Evolutionary conservation across 345 rosid species (phyloP).

Genomic region (Rhodamnia rubescens): DNA sequence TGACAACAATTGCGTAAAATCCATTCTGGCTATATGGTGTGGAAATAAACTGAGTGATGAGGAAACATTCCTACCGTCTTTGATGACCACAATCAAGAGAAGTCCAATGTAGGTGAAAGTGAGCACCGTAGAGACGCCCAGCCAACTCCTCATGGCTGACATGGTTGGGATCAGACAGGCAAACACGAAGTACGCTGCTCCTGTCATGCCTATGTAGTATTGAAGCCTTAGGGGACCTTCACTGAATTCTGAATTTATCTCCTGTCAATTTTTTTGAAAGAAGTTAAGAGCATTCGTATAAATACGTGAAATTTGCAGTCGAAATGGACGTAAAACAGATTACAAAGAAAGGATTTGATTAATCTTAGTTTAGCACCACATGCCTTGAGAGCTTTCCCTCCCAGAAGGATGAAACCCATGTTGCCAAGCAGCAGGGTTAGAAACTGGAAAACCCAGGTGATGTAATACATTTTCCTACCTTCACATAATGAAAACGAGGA

Average conservation of each 20-base stretch:
- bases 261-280: not conserved
- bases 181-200: conserved; percentile 11
- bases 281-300: not conserved
- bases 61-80: conserved; percentile 7
- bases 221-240: conserved; percentile 18
- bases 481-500: not conserved
- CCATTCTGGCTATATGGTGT: not conserved
- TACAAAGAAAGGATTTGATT: not conserved
- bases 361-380: not conserved
- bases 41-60: not conserved
- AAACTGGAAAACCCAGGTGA: conserved; percentile 15
- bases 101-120: conserved; percentile 4
- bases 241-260: conserved; percentile 5
- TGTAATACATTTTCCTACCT: conserved; percentile 13
- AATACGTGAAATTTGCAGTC: not conserved
- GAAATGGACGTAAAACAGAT: too few relatives aligned
- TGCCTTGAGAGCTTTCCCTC: conserved; percentile 23
- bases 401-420: conserved; percentile 24
- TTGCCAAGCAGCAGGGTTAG: conserved; percentile 10
- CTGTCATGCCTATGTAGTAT: conserved; percentile 11
- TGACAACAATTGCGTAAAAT: not conserved
- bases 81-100: conserved; percentile 3
- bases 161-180: conserved; percentile 15
- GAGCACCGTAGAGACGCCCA: conserved; percentile 9
- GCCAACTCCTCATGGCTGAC: conserved; percentile 21